Evolutionary conservation across 352 stramenopile genomes (phyloP), one percentile per base, ranked within the genome.

Genomic region (Phytopythium ostracodes): DNA sequence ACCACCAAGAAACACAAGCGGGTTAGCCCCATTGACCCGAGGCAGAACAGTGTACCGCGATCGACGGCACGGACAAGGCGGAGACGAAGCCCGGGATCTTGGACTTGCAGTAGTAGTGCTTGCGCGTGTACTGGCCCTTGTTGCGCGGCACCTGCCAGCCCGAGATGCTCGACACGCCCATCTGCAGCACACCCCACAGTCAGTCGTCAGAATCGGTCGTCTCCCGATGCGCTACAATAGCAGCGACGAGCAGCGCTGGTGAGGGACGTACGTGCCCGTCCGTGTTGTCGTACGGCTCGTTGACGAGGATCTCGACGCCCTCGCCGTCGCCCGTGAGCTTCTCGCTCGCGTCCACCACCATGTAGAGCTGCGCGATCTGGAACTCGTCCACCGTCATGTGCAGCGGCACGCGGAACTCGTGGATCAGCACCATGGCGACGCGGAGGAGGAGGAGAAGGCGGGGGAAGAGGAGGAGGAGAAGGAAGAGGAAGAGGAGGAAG

Each of bases 311-410:
- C 67, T 94, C 87, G 55, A 95, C 87, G 59, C 84, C 84, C 61
- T 95, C 87, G 44, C 87, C 87, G 63, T 88, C 83, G 46, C 86
- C 84, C 33, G 87, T 94, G 46, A 92, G 72, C 70, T 94, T 87
- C 65, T 95, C 87, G 56, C 82, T 92, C 14, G 87, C 87, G 65
- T 91, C 86, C 54, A 93, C 82, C 44, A 94, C 87, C 87, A 95
- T 95, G 68, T 85, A 95, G 6, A 95, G 73, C 77, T 93, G 85
- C 36, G 84, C 87, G 66, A 92, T 62, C 57, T 95, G 84, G 70
- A 95, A 95, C 60, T 95, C 87, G 44, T 90, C 77, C 46, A 95
- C 84, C 44, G 70, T 88, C 87, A 95, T 95, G 72, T 93, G 77
- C 58, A 95, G 71, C 43, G 87, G 87, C 65, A 95, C 81, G 69